Base-by-base conservation (phyloP, 352 stramenopile genomes). In the Phytophthora rubi region DNA sequence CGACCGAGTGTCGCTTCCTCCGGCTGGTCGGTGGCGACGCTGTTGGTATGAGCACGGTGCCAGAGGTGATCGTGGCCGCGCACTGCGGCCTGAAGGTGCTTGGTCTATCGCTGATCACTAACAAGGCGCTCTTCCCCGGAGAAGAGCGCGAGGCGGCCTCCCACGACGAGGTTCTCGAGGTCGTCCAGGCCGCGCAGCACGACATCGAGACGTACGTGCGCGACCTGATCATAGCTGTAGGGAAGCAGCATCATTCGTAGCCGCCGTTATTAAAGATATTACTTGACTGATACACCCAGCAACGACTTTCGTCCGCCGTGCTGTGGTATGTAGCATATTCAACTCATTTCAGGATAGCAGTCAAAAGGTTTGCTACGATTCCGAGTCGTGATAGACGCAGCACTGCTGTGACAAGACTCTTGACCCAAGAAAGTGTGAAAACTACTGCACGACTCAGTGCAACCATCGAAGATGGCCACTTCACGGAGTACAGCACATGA, bases 1-100 rank as follows among this genome's bases (percentile, higher is more conserved):
- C 90, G 35, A 90, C 91, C 12, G 97, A 99, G 76, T 98, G 89
- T 67, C 77, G 80, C 47, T 93, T 98, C 66, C 74, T 99, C 21
- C 75, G 92, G 16, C 73, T 88, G n/a, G 80, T 98, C 6, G 94
- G 95, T 18, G 92, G 87, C 35, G 92, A 98, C 71, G 84, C 89
- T n/a, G 97, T 99, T 2, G 97, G 97, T 13, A 99, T 99, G 96
- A 96, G 80, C 64, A 99, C 96, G 0, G 89, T 97, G 21, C 96
- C 96, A 0, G 96, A 99, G 71, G 91, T 98, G 35, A 92, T 98
- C n/a, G 94, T 97, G 26, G 94, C 95, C 0, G 83, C 90, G 62
- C 96, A 99, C 77, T 96, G 90, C 57, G 94, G 93, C 9, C 92
- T 99, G 65, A 86, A 96, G 65, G 93, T 98, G n/a, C 77, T 99